Conservation (phyloP, 2,329 filamentous ascomycete genomes). For the Pestalotiopsis sp. region DNA sequence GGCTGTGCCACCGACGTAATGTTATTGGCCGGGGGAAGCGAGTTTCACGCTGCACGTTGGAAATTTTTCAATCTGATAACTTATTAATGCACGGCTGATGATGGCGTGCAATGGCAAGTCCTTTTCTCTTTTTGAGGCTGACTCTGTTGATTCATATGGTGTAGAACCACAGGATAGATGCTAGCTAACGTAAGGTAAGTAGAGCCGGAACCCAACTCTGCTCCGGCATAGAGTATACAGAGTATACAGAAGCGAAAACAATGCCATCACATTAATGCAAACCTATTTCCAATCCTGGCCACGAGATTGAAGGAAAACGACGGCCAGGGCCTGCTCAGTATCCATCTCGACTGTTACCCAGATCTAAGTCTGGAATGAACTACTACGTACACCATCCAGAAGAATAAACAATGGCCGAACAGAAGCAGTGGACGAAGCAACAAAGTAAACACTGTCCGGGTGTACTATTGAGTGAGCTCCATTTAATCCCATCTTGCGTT, state of each 20-base stretch:
- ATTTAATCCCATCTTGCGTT: background rate
- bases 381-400: background rate
- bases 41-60: background rate
- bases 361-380: background rate
- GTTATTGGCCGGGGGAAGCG: background rate
- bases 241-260: background rate
- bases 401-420: background rate
- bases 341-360: background rate
- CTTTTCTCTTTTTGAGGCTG: background rate
- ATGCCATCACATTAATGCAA: background rate
- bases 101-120: background rate
- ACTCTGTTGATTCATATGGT: background rate
- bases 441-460: background rate
- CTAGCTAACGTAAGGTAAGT: background rate
- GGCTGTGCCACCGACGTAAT: constrained; percentile 4
- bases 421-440: background rate
- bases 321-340: background rate
- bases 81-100: too few species aligned
- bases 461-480: background rate
- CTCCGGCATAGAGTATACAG: background rate
- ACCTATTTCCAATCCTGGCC: background rate
- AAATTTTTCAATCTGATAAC: background rate
- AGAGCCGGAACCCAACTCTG: background rate
- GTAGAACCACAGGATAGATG: background rate
- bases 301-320: background rate